Percentiles rank a stretch among this genome's conserved stretches.
phyloP scores from a whole-genome alignment of 495 filamentous ascomycete species.

The Amniculicola lignicola region DNA sequence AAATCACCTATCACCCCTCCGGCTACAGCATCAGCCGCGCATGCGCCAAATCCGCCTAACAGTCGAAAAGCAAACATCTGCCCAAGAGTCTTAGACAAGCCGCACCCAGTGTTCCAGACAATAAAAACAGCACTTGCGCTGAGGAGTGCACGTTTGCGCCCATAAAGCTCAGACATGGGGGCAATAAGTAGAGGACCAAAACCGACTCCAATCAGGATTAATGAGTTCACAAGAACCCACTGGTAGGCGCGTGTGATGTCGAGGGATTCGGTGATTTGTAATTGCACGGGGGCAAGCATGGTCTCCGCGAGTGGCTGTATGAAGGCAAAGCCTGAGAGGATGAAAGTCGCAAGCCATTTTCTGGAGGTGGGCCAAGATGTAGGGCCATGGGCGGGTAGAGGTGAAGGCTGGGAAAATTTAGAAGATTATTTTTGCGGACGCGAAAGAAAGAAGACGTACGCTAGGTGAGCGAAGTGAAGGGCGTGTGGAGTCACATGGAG shows the following conservation, averaged over 20 bases:
- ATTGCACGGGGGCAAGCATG: constrained; percentile 40
- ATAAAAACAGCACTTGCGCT: constrained; percentile 54
- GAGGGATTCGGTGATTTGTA: constrained; percentile 35
- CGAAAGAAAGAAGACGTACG: too few relatives aligned
- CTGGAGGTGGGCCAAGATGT: too few relatives aligned
- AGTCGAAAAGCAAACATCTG: constrained; percentile 58
- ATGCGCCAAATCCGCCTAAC: constrained; percentile 50
- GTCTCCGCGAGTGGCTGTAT: constrained; percentile 37
- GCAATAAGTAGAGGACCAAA: constrained; percentile 58
- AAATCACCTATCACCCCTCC: constrained; percentile 56
- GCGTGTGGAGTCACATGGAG: too few relatives aligned
- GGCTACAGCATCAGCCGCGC: constrained; percentile 48
- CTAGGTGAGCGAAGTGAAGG: too few relatives aligned
- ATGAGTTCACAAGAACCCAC: constrained; percentile 39
- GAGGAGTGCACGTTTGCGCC: constrained; percentile 52
- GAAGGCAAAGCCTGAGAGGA: constrained; percentile 42
- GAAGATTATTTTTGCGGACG: too few relatives aligned
- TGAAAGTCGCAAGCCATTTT: constrained; percentile 47
- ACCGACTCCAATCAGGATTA: constrained; percentile 52
- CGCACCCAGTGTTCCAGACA: constrained; percentile 53
- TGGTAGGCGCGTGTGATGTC: constrained; percentile 18
- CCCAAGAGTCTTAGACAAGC: constrained; percentile 45
- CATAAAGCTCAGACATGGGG: constrained; percentile 63
- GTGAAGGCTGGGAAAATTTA: too few relatives aligned
- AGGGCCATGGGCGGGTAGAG: too few relatives aligned